Evolutionary conservation across 2,329 filamentous ascomycete genomes (phyloP), one percentile per base, ranked within the genome.

Genomic region (Acrocalymma vagum): DNA sequence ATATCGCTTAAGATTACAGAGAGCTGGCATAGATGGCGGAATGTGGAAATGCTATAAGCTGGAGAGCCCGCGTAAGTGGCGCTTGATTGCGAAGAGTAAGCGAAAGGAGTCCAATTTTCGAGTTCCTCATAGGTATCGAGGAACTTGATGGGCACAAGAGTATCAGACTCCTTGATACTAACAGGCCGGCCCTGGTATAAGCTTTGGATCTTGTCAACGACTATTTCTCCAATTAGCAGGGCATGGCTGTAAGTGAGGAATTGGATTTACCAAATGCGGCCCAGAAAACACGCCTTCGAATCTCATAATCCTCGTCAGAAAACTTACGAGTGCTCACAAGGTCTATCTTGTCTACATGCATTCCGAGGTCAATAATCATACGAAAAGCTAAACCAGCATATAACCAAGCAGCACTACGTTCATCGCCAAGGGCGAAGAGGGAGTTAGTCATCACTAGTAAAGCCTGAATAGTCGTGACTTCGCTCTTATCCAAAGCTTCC

Each of bases 371-470:
- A 34, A 77, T 73, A 17, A 83, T 65, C 64, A 83, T 77, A 8
- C 78, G 72, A 42, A 82, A 80, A 0, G 81, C 80, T 47, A 79
- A 72, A 1, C 80, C 81, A 35, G 78, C 74, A 44, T 83, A 84
- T 4, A 83, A 51, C 81, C 81, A 85, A 2, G 80, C 76, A 5
- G 73, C 72, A 42, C 77, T 80, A 20, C 73, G 65, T 48, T 81
- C 74, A 33, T 77, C 75, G n/a, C 75, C 71, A 2, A 75, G 60
- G 0, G 78, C 71, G 45, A 81, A 80, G 0, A 81, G 56, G 0
- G 77, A 75, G 29, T 74, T 76, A 0, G 74, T 73, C 72, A 82
- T 78, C 1, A 80, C 65, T 0, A 83, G 62, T 18, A 82, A 51
- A 0, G 77, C 79, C 47, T 80, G 77, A 2, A 81, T 78, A 0